Conservation (phyloP, 2,329 filamentous ascomycete species). For the Penicillium sclerotiorum region DNA sequence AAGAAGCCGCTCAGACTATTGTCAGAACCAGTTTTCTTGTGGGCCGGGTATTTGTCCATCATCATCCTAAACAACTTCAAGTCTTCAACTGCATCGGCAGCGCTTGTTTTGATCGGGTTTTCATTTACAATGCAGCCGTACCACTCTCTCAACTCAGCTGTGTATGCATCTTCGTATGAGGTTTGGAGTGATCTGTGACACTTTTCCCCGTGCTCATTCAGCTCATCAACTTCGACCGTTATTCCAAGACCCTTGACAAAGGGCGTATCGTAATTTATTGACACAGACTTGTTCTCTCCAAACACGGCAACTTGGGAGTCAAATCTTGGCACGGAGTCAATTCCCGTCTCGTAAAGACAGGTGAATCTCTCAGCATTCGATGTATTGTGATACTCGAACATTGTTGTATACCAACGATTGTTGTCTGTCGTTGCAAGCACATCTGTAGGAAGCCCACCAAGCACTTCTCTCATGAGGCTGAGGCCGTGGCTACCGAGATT, state of each 20-base stretch:
- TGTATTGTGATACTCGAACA: too few species aligned
- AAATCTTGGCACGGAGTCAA: background rate
- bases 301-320: constrained; percentile 1
- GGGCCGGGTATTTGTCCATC: too few species aligned
- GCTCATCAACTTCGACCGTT: constrained; percentile 19
- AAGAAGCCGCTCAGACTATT: too few species aligned
- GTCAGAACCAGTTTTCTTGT: too few species aligned
- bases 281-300: background rate
- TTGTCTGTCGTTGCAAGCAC: too few species aligned
- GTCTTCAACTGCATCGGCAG: constrained; percentile 36
- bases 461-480: too few species aligned
- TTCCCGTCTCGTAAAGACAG: too few species aligned
- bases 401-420: too few species aligned
- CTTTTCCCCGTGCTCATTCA: constrained; percentile 19
- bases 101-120: constrained; percentile 44
- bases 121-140: constrained; percentile 39
- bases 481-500: too few species aligned
- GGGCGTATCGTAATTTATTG: constrained; percentile 17
- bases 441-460: too few species aligned
- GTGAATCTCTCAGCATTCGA: too few species aligned
- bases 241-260: constrained; percentile 21
- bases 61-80: too few species aligned
- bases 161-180: constrained; percentile 54
- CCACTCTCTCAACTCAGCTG: constrained; percentile 44
- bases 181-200: constrained; percentile 26